A percentile compares a stretch with the other conserved stretches of the same genome.
These are phyloP conservation scores for Penicillium sp. DNA, from an alignment of 2,329 filamentous ascomycete species.

Conservation along the genomic window DNA sequence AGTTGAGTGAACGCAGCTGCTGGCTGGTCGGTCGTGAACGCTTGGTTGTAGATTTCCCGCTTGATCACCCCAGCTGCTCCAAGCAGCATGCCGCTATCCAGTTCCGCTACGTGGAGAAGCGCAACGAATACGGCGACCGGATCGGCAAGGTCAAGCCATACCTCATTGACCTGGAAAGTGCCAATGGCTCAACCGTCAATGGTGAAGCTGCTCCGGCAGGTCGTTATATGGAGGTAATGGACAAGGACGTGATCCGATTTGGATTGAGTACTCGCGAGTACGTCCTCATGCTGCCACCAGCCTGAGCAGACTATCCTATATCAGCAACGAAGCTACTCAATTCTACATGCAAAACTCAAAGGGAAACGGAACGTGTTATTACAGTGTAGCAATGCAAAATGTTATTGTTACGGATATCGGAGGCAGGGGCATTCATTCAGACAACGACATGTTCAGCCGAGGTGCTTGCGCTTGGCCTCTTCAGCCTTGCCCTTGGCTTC, in stretches of 20 bases:
- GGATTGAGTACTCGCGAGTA: constrained; percentile 89
- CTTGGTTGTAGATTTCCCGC: constrained; percentile 74
- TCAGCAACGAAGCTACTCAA: not conserved
- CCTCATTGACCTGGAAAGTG: constrained; percentile 87
- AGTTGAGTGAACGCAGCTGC: constrained; percentile 73
- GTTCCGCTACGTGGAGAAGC: constrained; percentile 79
- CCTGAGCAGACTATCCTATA: not conserved
- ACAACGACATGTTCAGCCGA: constrained; percentile 1
- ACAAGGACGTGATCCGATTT: constrained; percentile 87
- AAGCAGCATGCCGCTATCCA: constrained; percentile 96
- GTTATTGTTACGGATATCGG: not conserved
- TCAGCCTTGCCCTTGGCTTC: constrained; percentile 28
- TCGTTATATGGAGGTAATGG: constrained; percentile 79
- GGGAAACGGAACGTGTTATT: not conserved
- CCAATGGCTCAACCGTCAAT: constrained; percentile 85
- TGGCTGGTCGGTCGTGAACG: constrained; percentile 86
- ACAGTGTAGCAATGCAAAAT: not conserved
- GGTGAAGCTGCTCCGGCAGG: constrained; percentile 69
- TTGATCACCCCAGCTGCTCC: constrained; percentile 89
- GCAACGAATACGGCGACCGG: constrained; percentile 83
- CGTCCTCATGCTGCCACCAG: constrained; percentile 75
- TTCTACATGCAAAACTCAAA: not conserved
- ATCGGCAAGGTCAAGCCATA: constrained; percentile 79
- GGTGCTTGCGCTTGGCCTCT: constrained; percentile 17
- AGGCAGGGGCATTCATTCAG: not conserved